Base-by-base conservation (phyloP, 2,329 filamentous ascomycete species). In the Pyricularia pennisetigena region DNA sequence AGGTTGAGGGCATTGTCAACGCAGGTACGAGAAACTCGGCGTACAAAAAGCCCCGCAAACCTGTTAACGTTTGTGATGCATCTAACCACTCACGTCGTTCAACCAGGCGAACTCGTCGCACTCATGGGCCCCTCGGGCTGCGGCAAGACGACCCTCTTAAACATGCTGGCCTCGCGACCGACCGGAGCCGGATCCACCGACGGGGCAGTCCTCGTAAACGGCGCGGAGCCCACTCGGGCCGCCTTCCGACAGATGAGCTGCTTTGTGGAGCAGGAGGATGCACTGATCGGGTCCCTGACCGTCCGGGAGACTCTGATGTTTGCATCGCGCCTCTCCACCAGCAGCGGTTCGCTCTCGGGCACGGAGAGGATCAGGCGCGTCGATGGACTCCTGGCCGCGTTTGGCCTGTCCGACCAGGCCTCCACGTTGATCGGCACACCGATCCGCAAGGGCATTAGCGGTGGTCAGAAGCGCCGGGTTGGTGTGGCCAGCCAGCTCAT, bases 261-360 rank as follows among this genome's bases (percentile, higher is more conserved):
- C 64, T 96, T 93, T 74, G 93, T 96, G 26, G 93, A 97, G 79
- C 93, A 97, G 76, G 92, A 96, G 71, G 93, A 97, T 80, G 89
- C 91, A 0, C 82, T 96, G 14, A 90, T 94, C 66, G 93, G 92
- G 4, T 90, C 90, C 0, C 81, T 96, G 71, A 96, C 92, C 0
- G 91, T 94, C 9, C 82, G 85, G 30, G 93, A 96, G 80, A 96
- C 92, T 0, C 79, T 97, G 70, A 80, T 88, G 70, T 96, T 96
- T 76, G 90, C 91, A 0, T 90, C 92, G 0, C 85, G 89, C 30
- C 84, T 96, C 78, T 88, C 70, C 73, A 90, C 72, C 77, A 75
- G 84, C 0, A 82, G 81, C 85, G 86, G 77, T 66, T 75, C 74
- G 1, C 73, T 83, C 3, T 72, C 78, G 0, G 79, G 86, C 71